Evolutionary conservation across 345 rosid genomes (phyloP), one percentile per base, ranked within the genome.

Genomic region (Gynandropsis gynandra): DNA sequence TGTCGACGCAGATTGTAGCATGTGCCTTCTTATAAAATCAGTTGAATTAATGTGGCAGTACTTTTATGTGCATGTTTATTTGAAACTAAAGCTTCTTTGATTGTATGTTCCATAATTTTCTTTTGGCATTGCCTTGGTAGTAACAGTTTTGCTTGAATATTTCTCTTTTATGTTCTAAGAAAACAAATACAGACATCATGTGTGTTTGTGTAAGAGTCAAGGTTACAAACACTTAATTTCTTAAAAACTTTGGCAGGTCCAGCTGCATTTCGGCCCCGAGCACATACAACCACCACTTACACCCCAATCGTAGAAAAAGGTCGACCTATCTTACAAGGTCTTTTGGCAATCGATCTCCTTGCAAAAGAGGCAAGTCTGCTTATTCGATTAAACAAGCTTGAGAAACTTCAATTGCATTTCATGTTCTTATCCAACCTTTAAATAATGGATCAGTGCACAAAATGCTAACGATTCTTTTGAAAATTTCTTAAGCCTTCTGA

Each of bases 281-380:
- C 89, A 31, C 83, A 83, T 63, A 48, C 83, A 51, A 53, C 63
- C 56, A 65, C 76, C 69, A 48, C 73, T 46, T 92, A 92, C 73
- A 72, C 80, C 64, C 47, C 81, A 17, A 76, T 75, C 0, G 62
- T 88, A 65, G 99, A 92, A 76, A 92, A 85, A 73, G 98, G 97
- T 52, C 82, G 98, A 54, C 98, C 98, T 64, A 80, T 92, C 67
- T 72, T 92, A 48, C 97, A 92, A 71, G 98, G 98, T 33, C 97
- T 92, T 72, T 64, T 85, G 76, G 97, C 97, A 20, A 87, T 87
- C 45, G 97, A 87, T 66, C 89, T 80, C 76, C 80, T 92, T 50
- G 90, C 97, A 56, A 85, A 82, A 74, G 98, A 92, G 93, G 98
- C 67, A 76, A 71, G 88, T 52, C 62, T 24, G 48, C 49, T 49